Base-by-base conservation (phyloP, 495 filamentous ascomycete genomes). In the Achaetomiella virescens region DNA sequence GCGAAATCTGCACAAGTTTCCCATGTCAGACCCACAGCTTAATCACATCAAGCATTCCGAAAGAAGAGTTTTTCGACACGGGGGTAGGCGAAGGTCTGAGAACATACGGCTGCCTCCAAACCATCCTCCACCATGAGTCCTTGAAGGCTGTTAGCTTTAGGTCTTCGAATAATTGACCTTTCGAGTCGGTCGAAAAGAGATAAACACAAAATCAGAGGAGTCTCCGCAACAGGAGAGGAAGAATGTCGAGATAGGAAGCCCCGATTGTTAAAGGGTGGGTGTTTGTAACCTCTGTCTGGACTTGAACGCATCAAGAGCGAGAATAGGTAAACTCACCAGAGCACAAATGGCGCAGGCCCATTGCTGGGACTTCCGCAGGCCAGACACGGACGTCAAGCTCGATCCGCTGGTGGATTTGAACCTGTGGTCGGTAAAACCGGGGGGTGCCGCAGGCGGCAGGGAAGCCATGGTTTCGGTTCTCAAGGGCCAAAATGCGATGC, bases 101-200 rank as follows among this genome's bases (percentile, higher is more conserved):
- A 11, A 54, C 57, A 21, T 60, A 60, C 58, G 66, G 29, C 49
- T 37, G 10, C 65, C 65, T 1, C 49, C 66, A 29, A 69, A 24
- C 38, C 52, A 67, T 20, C 66, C 66, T 6, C 66, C 66, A 25
- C 66, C 66, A 38, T 69, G 66, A 15, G 60, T 65, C 61, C 57
- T 60, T 4, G 12, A 44, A 15, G 0, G 10, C 22, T 12, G 9
- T 40, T 49, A 22, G 20, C 38, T 11, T n/a, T n/a, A n/a, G n/a
- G n/a, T n/a, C n/a, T n/a, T n/a, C n/a, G n/a, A n/a, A n/a, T n/a
- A n/a, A n/a, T n/a, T n/a, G n/a, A n/a, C n/a, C n/a, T n/a, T n/a
- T n/a, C n/a, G n/a, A n/a, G n/a, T n/a, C n/a, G n/a, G n/a, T n/a
- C n/a, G n/a, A n/a, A n/a, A n/a, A n/a, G n/a, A n/a, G n/a, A n/a